Evolutionary conservation across 2,329 filamentous ascomycete species (phyloP), one percentile per base, ranked within the genome.

Genomic region (Calcarisporium arbuscula): DNA sequence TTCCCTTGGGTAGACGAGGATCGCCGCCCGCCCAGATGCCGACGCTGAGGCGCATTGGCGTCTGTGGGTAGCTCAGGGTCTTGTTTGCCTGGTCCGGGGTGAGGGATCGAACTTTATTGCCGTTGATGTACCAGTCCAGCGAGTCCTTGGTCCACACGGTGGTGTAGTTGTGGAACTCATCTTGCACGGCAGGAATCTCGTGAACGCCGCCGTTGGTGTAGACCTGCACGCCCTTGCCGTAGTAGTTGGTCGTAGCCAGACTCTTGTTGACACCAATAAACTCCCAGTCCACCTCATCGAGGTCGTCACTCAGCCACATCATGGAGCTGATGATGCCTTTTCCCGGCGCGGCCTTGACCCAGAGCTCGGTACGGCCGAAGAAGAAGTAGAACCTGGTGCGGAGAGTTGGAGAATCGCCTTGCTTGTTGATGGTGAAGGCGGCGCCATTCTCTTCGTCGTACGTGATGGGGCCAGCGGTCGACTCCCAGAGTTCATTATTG

Each of bases 271-370:
- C 71, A 29, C 85, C 85, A 39, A 87, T 70, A 52, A 85, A 84
- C 54, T 92, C 85, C 76, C 85, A 90, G 53, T 95, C 88, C 26
- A 94, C 80, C 61, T 94, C 86, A 55, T 94, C 88, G 11, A 90
- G 70, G 48, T 88, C 81, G 47, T 92, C 82, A 32, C 83, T 90
- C 45, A 92, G 71, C 58, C 90, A 72, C 54, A 94, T 89, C 51
- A 94, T 80, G 42, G 84, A 79, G 51, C 80, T 87, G 48, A 95
- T 76, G 43, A 95, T 80, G 33, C 88, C 88, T 7, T 64, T 65
- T 14, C 88, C 88, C 2, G 68, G 63, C 1, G 88, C 80, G 5
- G 84, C 83, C 64, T 86, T 85, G 67, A 94, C 74, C 46, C 76
- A 70, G 38, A 90, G 72, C 59, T 92, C 85, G 36, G 86, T 79